A percentile compares a stretch with the other conserved stretches of the same genome.
These are phyloP conservation scores for Cladorrhinum samala DNA, from an alignment of 495 filamentous ascomycete genomes.

Conservation along the genomic window DNA sequence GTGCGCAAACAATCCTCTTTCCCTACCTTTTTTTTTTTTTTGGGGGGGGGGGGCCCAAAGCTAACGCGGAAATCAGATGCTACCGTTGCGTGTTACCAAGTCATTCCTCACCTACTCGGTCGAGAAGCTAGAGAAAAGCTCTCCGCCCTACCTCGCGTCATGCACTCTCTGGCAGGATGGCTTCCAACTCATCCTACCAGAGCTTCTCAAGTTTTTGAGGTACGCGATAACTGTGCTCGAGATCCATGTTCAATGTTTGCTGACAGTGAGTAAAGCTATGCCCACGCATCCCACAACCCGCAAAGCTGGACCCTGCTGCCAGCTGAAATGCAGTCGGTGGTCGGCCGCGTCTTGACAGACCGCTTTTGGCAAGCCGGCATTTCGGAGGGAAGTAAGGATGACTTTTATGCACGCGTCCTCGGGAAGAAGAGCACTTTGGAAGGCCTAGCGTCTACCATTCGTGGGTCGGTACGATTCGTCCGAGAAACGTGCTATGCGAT, in stretches of 20 bases:
- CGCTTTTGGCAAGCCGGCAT: constrained; percentile 99
- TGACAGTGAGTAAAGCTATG: constrained; percentile 51
- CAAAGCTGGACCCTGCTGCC: constrained; percentile 76
- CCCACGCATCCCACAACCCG: constrained; percentile 90
- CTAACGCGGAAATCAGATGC: constrained; percentile 39
- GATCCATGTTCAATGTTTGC: neutral
- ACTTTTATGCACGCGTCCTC: constrained; percentile 88
- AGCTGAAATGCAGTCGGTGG: constrained; percentile 66
- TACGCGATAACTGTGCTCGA: constrained; percentile 28
- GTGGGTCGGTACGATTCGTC: constrained; percentile 79
- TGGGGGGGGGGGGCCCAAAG: neutral
- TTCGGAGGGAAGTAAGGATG: constrained; percentile 86
- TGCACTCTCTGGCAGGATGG: constrained; percentile 75
- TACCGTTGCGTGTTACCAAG: constrained; percentile 83
- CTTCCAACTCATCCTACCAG: constrained; percentile 78
- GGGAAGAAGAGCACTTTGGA: constrained; percentile 85
- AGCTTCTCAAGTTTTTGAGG: constrained; percentile 78
- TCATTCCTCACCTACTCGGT: constrained; percentile 83
- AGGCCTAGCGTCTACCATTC: constrained; percentile 86
- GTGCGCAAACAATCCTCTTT: constrained; percentile 31
- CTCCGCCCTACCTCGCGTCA: constrained; percentile 61
- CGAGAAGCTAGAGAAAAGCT: constrained; percentile 71
- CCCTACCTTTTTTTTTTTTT: no score
- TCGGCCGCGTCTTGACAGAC: constrained; percentile 82
- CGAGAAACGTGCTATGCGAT: constrained; percentile 91